These are phyloP conservation scores for Coemansia sp. DNA, from an alignment of 192 early-diverging fungal species.

Conservation along the genomic window DNA sequence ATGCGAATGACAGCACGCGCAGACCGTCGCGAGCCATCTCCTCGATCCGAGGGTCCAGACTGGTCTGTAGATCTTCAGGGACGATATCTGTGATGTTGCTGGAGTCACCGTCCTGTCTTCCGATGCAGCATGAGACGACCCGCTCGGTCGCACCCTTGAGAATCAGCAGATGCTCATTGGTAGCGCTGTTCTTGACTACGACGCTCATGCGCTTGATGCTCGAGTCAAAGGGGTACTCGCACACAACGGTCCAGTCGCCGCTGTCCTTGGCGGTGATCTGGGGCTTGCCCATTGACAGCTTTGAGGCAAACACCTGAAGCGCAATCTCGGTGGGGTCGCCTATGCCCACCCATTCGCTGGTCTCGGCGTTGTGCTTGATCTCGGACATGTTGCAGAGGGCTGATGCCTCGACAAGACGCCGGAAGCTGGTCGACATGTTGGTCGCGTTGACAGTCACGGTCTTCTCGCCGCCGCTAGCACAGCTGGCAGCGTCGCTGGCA, in stretches of 20 bases:
- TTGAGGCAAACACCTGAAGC: constrained; percentile 81
- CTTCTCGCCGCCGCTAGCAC: constrained; percentile 11
- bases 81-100: constrained; percentile 23
- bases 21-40: constrained; percentile 75
- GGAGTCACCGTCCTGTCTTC: constrained; percentile 48
- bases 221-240: constrained; percentile 75
- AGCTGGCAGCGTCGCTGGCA: not conserved
- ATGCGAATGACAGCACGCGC: constrained; percentile 84
- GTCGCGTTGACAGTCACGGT: constrained; percentile 33
- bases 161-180: constrained; percentile 59
- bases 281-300: constrained; percentile 74
- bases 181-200: constrained; percentile 54
- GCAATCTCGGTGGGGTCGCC: constrained; percentile 96
- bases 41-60: constrained; percentile 63
- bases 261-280: constrained; percentile 48
- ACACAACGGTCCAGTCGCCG: constrained; percentile 50
- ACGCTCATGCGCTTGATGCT: constrained; percentile 90
- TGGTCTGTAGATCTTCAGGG: constrained; percentile 44
- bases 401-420: constrained; percentile 58
- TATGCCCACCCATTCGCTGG: constrained; percentile 69
- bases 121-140: constrained; percentile 71
- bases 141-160: constrained; percentile 94
- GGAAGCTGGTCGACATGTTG: constrained; percentile 53
- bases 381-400: constrained; percentile 86
- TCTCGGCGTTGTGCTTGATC: constrained; percentile 59